These are phyloP conservation scores for Musa schizocarpa DNA, from an alignment of 176 grass and related monocot species.

Conservation along the genomic window DNA sequence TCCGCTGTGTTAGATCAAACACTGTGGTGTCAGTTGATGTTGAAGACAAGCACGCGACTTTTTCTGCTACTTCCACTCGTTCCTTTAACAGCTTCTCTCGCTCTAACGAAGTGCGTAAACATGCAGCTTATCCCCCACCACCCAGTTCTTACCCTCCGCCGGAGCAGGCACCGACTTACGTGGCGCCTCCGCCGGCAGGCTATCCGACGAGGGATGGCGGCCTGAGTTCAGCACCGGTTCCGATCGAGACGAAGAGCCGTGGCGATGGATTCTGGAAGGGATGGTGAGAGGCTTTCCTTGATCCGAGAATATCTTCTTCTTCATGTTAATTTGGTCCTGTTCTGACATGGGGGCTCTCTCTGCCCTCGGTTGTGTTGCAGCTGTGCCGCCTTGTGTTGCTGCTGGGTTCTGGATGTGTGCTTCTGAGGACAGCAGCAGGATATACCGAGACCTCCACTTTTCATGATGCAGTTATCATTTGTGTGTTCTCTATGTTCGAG, in stretches of 20 bases:
- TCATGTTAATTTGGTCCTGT: neutral
- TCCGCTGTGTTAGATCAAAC: neutral
- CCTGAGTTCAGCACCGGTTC: conserved; percentile 25
- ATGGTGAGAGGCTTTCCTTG: conserved; percentile 30
- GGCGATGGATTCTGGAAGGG: conserved; percentile 58
- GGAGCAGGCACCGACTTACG: neutral
- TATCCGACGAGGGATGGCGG: conserved; percentile 32
- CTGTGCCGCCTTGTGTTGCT: conserved; percentile 45
- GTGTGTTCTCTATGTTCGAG: neutral
- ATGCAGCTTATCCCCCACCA: conserved; percentile 34
- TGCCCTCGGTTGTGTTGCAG: conserved; percentile 25
- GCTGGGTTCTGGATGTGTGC: conserved; percentile 46
- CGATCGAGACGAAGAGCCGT: conserved; percentile 32
- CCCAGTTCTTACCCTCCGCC: conserved; percentile 8
- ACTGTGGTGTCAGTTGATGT: too few relatives aligned
- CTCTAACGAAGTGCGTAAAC: neutral
- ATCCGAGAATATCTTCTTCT: neutral
- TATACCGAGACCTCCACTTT: neutral
- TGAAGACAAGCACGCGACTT: too few relatives aligned
- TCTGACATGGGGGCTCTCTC: neutral
- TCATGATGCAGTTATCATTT: neutral
- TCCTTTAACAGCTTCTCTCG: too few relatives aligned
- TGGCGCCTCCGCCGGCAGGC: conserved; percentile 26
- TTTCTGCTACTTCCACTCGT: too few relatives aligned
- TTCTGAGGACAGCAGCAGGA: conserved; percentile 6